Base-by-base conservation (phyloP, 2,329 filamentous ascomycete genomes). In the Phaeosphaeriaceae sp. region DNA sequence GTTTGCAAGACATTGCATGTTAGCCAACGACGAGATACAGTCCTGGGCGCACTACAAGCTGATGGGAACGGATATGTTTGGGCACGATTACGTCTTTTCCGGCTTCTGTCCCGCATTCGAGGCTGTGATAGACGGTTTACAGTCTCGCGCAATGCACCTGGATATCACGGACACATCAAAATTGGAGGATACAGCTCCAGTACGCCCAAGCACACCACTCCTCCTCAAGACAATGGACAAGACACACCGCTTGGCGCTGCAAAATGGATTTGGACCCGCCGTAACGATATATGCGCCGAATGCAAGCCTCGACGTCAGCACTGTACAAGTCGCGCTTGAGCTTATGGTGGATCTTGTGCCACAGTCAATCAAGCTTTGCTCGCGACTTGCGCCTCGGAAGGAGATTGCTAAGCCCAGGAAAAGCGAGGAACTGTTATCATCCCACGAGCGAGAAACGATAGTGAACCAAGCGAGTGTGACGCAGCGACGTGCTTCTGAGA, bases 1-100 rank as follows among this genome's bases (percentile, higher is more conserved):
- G 17, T 56, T 46, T 22, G 41, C 24, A 17, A 45, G 48, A 40
- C 53, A 56, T 17, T 48, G 47, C 20, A 56, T 56, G 53, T 25
- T 56, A 13, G 49, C 47, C 48, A 56, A 56, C 19, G 53, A 56
- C 17, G 47, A 56, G 21, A 56, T 56, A 11, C 27, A 50, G 10
- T 56, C 53, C 0, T 56, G 53, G 53, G 47, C 24, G 11, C 40
- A 46, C 31, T 56, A 56, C 25, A 56, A 56, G 40, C 36, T 56
- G 6, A 51, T 56, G 22, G 48, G 53, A 24, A 51, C 48, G 7
- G 48, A 56, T 19, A 56, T 56, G 20, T 56, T 56, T 20, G 53
- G 53, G 19, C 53, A 56, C 41, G 53, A 56, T 36, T 40, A 46
- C 7, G 5, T 56, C n/a, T 50, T 56, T 13, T 20, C 53, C 1